These are phyloP conservation scores for Wickerhamiella alocasiicola DNA, from an alignment of 805 yeast species.

Conservation along the genomic window DNA sequence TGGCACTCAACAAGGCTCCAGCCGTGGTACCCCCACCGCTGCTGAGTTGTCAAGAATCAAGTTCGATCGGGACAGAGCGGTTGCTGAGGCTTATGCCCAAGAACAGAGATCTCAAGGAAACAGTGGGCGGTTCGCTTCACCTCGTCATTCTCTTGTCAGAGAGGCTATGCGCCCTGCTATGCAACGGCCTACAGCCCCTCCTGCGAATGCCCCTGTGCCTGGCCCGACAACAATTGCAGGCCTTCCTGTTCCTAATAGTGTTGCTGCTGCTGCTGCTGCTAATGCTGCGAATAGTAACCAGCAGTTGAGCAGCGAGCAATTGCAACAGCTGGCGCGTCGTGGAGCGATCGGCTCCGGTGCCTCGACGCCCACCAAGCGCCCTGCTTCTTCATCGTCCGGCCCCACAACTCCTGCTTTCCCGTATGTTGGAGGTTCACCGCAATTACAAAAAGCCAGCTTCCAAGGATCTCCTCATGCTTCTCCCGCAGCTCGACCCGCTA, in stretches of 20 bases:
- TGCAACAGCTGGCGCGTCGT: conserved; percentile 23
- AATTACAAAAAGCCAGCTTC: conserved; percentile 1
- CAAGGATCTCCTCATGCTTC: conserved; percentile 10
- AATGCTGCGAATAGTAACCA: conserved; percentile 10
- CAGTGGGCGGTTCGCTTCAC: conserved; percentile 1
- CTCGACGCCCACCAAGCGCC: neutral
- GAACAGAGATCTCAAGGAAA: conserved; percentile 18
- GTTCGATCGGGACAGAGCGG: conserved; percentile 71
- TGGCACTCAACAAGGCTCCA: conserved; percentile 17
- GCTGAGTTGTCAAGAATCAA: conserved; percentile 73
- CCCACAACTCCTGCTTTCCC: neutral
- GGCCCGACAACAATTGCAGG: conserved; percentile 20
- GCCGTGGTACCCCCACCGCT: conserved; percentile 53
- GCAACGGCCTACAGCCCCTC: neutral
- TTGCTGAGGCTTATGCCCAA: conserved; percentile 43
- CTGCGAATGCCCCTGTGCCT: conserved; percentile 12
- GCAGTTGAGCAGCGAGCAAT: conserved; percentile 19
- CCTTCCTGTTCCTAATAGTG: conserved; percentile 22
- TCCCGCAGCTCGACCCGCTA: conserved; percentile 2
- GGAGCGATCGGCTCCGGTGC: neutral
- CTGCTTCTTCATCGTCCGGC: neutral
- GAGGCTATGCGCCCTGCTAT: neutral
- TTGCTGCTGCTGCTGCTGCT: conserved; percentile 21
- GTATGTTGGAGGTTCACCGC: neutral
- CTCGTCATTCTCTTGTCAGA: neutral